Evolutionary conservation across 768 basidiomycete species (phyloP).

Genomic region (Podaxis carcinomalis): DNA sequence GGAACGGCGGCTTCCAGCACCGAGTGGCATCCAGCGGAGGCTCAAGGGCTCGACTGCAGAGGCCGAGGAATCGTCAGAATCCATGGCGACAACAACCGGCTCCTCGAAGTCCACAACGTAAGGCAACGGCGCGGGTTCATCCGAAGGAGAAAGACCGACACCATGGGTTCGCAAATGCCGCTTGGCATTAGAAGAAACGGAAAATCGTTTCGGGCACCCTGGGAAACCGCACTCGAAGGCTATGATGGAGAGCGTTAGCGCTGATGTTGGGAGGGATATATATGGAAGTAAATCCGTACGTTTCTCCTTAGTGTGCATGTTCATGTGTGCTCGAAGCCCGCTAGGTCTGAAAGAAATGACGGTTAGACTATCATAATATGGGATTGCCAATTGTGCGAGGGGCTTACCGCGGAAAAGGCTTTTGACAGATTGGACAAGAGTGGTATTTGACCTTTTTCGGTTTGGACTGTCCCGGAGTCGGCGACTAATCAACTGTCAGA

Average conservation of each 20-base stretch:
- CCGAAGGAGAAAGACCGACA: conserved; percentile 27
- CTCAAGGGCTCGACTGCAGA: neutral
- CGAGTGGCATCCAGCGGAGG: conserved; percentile 13
- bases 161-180: conserved; percentile 63
- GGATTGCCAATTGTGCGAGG: neutral
- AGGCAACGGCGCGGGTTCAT: conserved; percentile 14
- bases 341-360: conserved; percentile 22
- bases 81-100: conserved; percentile 19
- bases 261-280: neutral
- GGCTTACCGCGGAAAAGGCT: conserved; percentile 28
- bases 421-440: conserved; percentile 27
- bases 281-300: conserved; percentile 18
- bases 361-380: neutral
- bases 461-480: conserved; percentile 13
- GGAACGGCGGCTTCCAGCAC: conserved; percentile 10
- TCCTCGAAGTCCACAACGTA: conserved; percentile 26
- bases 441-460: conserved; percentile 32
- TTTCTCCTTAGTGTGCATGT: conserved; percentile 30
- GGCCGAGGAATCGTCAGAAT: neutral
- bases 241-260: conserved; percentile 1
- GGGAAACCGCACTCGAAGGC: conserved; percentile 42
- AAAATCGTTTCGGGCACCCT: conserved; percentile 52
- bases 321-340: conserved; percentile 30
- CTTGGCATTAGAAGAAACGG: conserved; percentile 63
- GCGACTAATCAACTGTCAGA: conserved; percentile 1